phyloP scores from a whole-genome alignment of 371 early-diverging fungal genomes.

The Smittium mucronatum region DNA sequence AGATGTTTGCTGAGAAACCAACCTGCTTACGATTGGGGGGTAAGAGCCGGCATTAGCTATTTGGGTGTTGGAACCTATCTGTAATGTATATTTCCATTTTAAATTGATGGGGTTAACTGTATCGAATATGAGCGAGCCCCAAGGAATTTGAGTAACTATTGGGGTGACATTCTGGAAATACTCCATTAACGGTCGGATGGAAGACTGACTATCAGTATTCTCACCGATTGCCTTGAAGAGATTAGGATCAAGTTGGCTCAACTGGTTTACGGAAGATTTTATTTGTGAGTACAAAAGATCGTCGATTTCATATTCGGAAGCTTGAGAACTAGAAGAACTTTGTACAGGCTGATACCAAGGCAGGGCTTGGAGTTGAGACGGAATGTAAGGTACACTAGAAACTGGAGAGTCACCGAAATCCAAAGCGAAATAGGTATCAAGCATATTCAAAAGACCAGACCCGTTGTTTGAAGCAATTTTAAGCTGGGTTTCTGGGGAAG shows the following conservation, averaged over 20 bases:
- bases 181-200: neutral
- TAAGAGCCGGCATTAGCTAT: neutral
- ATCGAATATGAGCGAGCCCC: neutral
- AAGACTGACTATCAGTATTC: neutral
- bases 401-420: neutral
- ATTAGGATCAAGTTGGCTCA: neutral
- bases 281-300: neutral
- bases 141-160: neutral
- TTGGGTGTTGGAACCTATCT: constrained; percentile 1
- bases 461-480: neutral
- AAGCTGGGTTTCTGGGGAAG: neutral
- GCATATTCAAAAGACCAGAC: neutral
- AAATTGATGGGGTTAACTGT: neutral
- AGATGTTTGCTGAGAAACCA: constrained; percentile 1
- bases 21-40: neutral
- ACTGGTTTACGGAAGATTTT: neutral
- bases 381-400: neutral
- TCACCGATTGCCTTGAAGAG: neutral
- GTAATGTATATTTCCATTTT: neutral
- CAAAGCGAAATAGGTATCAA: neutral
- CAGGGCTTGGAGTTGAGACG: neutral
- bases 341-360: neutral
- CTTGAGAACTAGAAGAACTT: neutral
- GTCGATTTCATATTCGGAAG: neutral
- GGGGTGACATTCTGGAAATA: neutral